A percentile compares a stretch with the other conserved stretches of the same genome.
Evolutionary conservation across 306 rosid genomes (phyloP).

Genomic region (Acacia melanoxylon): DNA sequence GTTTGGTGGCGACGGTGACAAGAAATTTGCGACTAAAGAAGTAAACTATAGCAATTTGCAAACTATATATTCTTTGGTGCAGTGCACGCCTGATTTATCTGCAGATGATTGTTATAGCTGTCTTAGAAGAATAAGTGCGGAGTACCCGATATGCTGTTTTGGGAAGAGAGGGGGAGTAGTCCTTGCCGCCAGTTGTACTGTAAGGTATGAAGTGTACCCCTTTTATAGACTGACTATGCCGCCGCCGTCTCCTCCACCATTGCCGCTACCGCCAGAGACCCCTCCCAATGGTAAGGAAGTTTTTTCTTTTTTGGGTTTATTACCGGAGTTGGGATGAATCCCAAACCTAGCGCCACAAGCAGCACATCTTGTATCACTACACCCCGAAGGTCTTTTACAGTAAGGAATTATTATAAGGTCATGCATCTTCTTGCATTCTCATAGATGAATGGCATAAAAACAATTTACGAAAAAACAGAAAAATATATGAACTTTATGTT

Average conservation of each 20-base stretch:
- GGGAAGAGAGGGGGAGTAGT: not conserved
- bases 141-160: not conserved
- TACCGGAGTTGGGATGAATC: no score
- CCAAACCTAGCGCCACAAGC: no score
- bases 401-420: no score
- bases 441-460: no score
- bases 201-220: not conserved
- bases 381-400: no score
- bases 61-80: not conserved
- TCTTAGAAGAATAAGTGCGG: not conserved
- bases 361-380: no score
- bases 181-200: not conserved
- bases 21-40: conserved; percentile 16
- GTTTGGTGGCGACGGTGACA: not conserved
- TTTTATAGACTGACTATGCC: not conserved
- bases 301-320: no score
- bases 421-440: no score
- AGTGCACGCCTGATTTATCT: conserved; percentile 22
- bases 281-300: not conserved
- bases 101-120: not conserved
- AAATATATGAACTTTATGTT: no score
- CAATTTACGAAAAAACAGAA: no score
- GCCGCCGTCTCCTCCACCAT: not conserved
- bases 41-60: not conserved
- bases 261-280: not conserved